These are phyloP conservation scores for Malassezia slooffiae DNA, from an alignment of 1,284 basidiomycete species.

Conservation along the genomic window DNA sequence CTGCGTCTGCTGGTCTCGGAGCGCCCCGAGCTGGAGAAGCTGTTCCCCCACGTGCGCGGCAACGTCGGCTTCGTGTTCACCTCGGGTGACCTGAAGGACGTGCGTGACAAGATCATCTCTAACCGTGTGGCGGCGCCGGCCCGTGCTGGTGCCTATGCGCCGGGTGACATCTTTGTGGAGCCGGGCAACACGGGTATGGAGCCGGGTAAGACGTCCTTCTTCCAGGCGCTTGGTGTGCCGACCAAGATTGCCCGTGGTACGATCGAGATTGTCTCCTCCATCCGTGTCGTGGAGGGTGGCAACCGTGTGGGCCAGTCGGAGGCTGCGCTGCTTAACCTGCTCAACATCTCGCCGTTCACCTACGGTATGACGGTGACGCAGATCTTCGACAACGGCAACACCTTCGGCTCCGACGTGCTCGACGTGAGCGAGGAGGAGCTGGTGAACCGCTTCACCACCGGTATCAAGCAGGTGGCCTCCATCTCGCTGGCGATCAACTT, in stretches of 20 bases:
- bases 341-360: conserved; percentile 75
- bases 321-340: conserved; percentile 96
- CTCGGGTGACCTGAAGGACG: conserved; percentile 76
- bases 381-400: conserved; percentile 42
- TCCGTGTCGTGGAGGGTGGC: conserved; percentile 85
- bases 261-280: conserved; percentile 96
- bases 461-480: conserved; percentile 88
- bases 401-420: conserved; percentile 73
- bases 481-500: conserved; percentile 90
- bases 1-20: conserved; percentile 80
- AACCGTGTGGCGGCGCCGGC: conserved; percentile 98
- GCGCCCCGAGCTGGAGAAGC: conserved; percentile 84
- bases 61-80: conserved; percentile 99
- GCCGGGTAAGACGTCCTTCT: conserved; percentile 65
- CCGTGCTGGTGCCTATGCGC: conserved; percentile 91
- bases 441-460: conserved; percentile 75
- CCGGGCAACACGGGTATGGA: conserved; percentile 99
- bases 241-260: conserved; percentile 99
- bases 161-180: conserved; percentile 80
- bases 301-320: conserved; percentile 92
- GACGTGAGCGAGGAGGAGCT: conserved; percentile 87
- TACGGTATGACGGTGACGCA: conserved; percentile 88
- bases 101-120: conserved; percentile 78
- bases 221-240: conserved; percentile 98
- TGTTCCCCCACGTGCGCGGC: conserved; percentile 87